Evolutionary conservation across 352 stramenopile genomes (phyloP), one percentile per base, ranked within the genome.

Genomic region (Globisporangium canariense): DNA sequence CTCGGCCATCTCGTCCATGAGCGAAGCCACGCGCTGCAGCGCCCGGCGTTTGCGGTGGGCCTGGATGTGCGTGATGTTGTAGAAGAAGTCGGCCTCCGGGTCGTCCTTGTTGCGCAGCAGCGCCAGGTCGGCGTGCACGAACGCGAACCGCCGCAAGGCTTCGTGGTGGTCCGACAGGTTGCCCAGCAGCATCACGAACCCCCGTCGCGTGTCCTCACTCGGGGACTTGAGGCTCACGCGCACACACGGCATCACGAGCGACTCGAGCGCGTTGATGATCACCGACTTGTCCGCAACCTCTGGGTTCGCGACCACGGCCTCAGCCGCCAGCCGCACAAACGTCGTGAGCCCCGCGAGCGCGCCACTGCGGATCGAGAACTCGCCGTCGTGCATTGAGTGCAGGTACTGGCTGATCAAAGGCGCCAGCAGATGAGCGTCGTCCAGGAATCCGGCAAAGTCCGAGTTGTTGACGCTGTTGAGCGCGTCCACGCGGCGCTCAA

Each of bases 61-160:
- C 74, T 99, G 97, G 47, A 99, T 98, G 79, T 99, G 97, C 40
- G 92, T 98, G 46, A 99, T 86, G 74, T 99, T 99, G 67, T 98
- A 91, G 79, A 99, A 99, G 67, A 99, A 99, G 74, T 99, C 97
- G 8, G 97, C 86, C 66, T 99, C 91, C 10, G 88, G 78, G 65
- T 98, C 91, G 8, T 97, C 80, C 10, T 83, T 74, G 54, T 89
- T 91, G 54, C 86, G 83, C 40, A 92, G 65, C 28, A 93, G 60
- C 16, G 75, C 69, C 22, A 97, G 55, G 58, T 96, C 86, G 1
- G 71, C 76, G 8, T 87, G 88, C 20, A 95, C 71, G 49, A 87
- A 94, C 18, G 80, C 41, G 52, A 86, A 81, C 14, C 53, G 59
- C 47, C 60, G 64, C 58, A 81, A 75, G 57, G 36, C 25, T 2